Percentiles rank a stretch among this genome's conserved stretches.
phyloP scores from a whole-genome alignment of 2,329 filamentous ascomycete genomes.

The Cryphonectria radicalis region DNA sequence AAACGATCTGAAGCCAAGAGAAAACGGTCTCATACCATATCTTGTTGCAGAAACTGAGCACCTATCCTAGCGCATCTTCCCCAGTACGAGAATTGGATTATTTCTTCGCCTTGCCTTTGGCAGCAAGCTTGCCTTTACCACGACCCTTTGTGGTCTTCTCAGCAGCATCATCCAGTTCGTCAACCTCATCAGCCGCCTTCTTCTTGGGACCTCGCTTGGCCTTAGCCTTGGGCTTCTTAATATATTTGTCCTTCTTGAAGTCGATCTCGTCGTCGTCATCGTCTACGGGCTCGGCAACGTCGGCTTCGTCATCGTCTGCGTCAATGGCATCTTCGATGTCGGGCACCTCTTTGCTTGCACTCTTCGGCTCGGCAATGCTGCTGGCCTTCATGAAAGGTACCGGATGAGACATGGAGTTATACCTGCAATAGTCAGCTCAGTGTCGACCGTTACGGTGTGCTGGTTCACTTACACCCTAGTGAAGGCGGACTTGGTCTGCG shows the following conservation, averaged over 20 bases:
- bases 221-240: slow-evolving; percentile 85
- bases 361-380: slow-evolving; percentile 74
- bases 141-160: slow-evolving; percentile 58
- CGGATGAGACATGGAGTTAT: slow-evolving; percentile 85
- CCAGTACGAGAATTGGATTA: slow-evolving; percentile 20
- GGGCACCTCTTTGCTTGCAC: slow-evolving; percentile 74
- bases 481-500: slow-evolving; percentile 86
- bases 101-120: slow-evolving; percentile 56
- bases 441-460: slow-evolving; percentile 1
- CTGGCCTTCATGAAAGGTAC: slow-evolving; percentile 96
- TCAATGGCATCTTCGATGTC: slow-evolving; percentile 97
- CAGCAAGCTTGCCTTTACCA: slow-evolving; percentile 45
- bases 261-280: slow-evolving; percentile 82
- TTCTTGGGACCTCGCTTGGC: slow-evolving; percentile 45
- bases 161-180: slow-evolving; percentile 54
- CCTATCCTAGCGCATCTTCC: background rate
- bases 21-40: slow-evolving; percentile 8
- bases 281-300: slow-evolving; percentile 59
- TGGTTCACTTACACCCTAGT: slow-evolving; percentile 75
- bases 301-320: slow-evolving; percentile 83
- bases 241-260: slow-evolving; percentile 93
- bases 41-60: background rate
- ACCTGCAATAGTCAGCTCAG: slow-evolving; percentile 53
- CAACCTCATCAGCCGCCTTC: slow-evolving; percentile 52
- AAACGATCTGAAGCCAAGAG: background rate